These are phyloP conservation scores for Panus rudis DNA, from an alignment of 768 basidiomycete species.

Conservation along the genomic window DNA sequence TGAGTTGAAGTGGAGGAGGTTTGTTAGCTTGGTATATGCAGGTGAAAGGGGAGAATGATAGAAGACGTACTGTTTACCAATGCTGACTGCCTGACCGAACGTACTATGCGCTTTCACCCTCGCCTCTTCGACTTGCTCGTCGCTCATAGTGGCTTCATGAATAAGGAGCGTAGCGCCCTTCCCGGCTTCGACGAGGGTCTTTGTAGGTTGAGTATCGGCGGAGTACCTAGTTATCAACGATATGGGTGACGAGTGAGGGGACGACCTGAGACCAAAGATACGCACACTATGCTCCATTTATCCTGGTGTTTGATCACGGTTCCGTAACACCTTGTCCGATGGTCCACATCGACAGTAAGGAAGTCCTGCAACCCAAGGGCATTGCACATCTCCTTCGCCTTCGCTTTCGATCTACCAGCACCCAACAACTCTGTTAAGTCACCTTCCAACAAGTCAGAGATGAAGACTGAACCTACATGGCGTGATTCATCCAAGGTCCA, in stretches of 20 bases:
- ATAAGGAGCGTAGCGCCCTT: conserved; percentile 72
- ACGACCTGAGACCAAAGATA: conserved; percentile 8
- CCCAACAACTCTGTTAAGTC: neutral
- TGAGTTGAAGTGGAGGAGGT: neutral
- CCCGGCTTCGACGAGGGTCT: conserved; percentile 59
- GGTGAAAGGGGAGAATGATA: neutral
- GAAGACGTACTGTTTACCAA: conserved; percentile 63
- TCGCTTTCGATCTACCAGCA: conserved; percentile 14
- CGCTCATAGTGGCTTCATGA: conserved; percentile 91
- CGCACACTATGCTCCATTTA: conserved; percentile 76
- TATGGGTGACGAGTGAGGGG: conserved; percentile 1
- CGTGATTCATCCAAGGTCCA: conserved; percentile 15
- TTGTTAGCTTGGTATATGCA: conserved; percentile 6
- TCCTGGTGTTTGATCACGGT: conserved; percentile 57
- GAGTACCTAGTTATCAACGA: conserved; percentile 62
- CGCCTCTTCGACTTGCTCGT: conserved; percentile 74
- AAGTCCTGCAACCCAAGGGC: conserved; percentile 54
- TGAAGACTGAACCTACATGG: neutral
- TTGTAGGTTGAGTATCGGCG: conserved; percentile 80
- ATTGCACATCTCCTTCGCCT: conserved; percentile 36
- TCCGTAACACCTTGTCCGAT: conserved; percentile 71
- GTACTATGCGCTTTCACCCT: conserved; percentile 80
- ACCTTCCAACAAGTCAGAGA: neutral
- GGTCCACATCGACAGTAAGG: conserved; percentile 63
- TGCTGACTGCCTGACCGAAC: conserved; percentile 76